A percentile compares a stretch with the other conserved stretches of the same genome.
Evolutionary conservation across 2,329 filamentous ascomycete genomes (phyloP).

Genomic region (Atkinsonella texensis): DNA sequence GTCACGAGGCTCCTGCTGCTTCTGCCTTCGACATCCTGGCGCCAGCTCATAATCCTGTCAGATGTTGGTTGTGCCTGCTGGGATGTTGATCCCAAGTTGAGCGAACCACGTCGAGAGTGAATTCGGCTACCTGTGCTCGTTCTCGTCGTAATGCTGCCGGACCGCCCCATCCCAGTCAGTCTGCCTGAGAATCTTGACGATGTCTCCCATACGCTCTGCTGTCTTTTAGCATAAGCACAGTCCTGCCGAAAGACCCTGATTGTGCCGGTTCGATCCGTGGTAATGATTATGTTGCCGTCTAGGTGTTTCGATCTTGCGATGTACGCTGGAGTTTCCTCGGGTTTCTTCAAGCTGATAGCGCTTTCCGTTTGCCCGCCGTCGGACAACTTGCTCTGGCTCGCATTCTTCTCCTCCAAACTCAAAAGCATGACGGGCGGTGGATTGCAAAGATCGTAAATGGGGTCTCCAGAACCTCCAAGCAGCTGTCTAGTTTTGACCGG

Average conservation of each 20-base stretch:
- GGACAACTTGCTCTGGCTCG: conserved; percentile 28
- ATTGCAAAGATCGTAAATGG: conserved; percentile 93
- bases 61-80: conserved; percentile 27
- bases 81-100: conserved; percentile 24
- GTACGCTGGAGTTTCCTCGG: conserved; percentile 65
- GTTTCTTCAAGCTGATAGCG: conserved; percentile 26
- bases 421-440: conserved; percentile 79
- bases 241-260: conserved; percentile 96
- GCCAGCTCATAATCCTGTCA: conserved; percentile 82
- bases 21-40: conserved; percentile 48
- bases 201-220: conserved; percentile 66
- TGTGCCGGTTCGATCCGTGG: conserved; percentile 73
- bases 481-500: conserved; percentile 67
- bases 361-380: conserved; percentile 24
- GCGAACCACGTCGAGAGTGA: conserved; percentile 42
- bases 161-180: conserved; percentile 42
- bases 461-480: conserved; percentile 72
- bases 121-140: conserved; percentile 36
- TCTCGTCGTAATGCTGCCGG: conserved; percentile 42
- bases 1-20: conserved; percentile 27
- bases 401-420: conserved; percentile 52
- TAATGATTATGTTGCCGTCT: conserved; percentile 83
- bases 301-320: conserved; percentile 62
- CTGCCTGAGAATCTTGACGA: conserved; percentile 64
- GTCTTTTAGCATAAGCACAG: conserved; percentile 71